Percentiles rank a stretch among this genome's conserved stretches.
Conservation (phyloP, 805 yeast genomes). For the Allodekkera sacchari region DNA sequence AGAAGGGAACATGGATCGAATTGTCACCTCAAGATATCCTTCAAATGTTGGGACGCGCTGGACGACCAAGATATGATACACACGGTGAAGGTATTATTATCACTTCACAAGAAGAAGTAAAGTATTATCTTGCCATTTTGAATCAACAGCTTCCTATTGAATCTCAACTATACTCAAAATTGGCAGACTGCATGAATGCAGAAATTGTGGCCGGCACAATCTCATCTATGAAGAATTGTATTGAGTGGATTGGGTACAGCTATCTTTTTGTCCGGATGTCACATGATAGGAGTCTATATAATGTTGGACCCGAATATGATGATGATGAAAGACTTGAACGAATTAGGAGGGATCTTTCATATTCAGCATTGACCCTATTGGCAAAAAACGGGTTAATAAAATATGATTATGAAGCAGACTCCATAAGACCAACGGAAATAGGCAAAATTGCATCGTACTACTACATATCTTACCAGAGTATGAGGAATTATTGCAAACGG, state of each 20-base stretch:
- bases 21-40: slow-evolving; percentile 91
- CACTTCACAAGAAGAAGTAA: slow-evolving; percentile 78
- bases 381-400: slow-evolving; percentile 47
- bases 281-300: slow-evolving; percentile 63
- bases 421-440: slow-evolving; percentile 51
- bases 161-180: slow-evolving; percentile 64
- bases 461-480: slow-evolving; percentile 71
- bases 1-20: slow-evolving; percentile 80
- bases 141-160: slow-evolving; percentile 91
- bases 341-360: slow-evolving; percentile 60
- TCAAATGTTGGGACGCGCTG: slow-evolving; percentile 98
- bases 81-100: slow-evolving; percentile 92
- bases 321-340: slow-evolving; percentile 39
- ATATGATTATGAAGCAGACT: slow-evolving; percentile 45
- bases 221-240: slow-evolving; percentile 52
- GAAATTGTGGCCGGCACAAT: slow-evolving; percentile 75
- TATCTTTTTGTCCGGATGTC: slow-evolving; percentile 76
- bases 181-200: slow-evolving; percentile 77
- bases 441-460: slow-evolving; percentile 84
- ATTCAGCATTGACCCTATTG: slow-evolving; percentile 64
- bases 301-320: slow-evolving; percentile 58
- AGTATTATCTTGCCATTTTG: slow-evolving; percentile 81
- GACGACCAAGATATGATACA: slow-evolving; percentile 89
- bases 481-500: slow-evolving; percentile 54
- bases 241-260: slow-evolving; percentile 71